Evolutionary conservation across 2,329 filamentous ascomycete species (phyloP).

Genomic region (Stachybotrys echinatus): DNA sequence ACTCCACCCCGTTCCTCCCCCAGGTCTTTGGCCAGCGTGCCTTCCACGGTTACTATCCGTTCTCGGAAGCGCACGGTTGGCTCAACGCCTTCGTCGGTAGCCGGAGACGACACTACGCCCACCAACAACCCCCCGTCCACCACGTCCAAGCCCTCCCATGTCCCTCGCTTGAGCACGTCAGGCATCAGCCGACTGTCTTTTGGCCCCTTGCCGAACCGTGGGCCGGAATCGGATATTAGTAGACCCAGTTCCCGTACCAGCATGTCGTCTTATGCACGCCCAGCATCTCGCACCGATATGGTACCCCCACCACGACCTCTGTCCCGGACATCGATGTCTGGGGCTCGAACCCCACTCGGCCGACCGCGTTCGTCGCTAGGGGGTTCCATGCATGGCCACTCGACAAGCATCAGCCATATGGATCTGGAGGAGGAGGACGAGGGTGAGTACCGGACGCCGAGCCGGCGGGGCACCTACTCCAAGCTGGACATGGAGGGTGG

Average conservation of each 20-base stretch:
- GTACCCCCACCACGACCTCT: slow-evolving; percentile 53
- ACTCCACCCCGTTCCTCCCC: slow-evolving; percentile 82
- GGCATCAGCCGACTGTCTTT: slow-evolving; percentile 60
- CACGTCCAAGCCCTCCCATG: slow-evolving; percentile 40
- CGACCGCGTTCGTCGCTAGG: slow-evolving; percentile 69
- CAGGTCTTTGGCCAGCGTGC: slow-evolving; percentile 44
- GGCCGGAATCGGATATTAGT: slow-evolving; percentile 37
- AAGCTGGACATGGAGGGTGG: slow-evolving; percentile 38
- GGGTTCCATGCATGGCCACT: slow-evolving; percentile 55
- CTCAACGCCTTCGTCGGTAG: slow-evolving; percentile 41
- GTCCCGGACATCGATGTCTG: slow-evolving; percentile 58
- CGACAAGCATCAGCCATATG: slow-evolving; percentile 51
- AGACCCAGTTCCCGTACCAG: slow-evolving; percentile 73
- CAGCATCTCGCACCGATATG: slow-evolving; percentile 49
- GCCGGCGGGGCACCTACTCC: slow-evolving; percentile 48
- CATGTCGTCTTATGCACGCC: slow-evolving; percentile 48
- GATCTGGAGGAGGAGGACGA: slow-evolving; percentile 41
- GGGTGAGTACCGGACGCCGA: slow-evolving; percentile 43
- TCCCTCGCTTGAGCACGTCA: slow-evolving; percentile 55
- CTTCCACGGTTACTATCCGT: slow-evolving; percentile 58
- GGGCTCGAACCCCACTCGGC: slow-evolving; percentile 60
- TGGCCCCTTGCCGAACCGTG: slow-evolving; percentile 54
- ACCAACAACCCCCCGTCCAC: slow-evolving; percentile 32
- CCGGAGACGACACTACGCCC: slow-evolving; percentile 47
- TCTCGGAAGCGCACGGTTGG: slow-evolving; percentile 64